These are phyloP conservation scores for Irpex sp. DNA, from an alignment of 1,284 basidiomycete genomes.

Conservation along the genomic window DNA sequence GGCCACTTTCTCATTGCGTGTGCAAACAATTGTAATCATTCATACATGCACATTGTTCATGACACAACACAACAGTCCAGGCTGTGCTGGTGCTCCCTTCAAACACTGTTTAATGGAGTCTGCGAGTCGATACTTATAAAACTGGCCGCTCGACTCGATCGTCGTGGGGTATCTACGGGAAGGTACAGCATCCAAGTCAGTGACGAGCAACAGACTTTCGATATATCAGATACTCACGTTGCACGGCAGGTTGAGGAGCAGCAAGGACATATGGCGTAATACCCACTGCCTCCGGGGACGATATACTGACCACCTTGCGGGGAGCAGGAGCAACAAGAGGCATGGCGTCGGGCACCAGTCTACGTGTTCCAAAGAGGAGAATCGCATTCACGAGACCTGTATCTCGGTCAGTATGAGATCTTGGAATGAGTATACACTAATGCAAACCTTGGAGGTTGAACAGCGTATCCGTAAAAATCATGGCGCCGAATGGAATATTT, in stretches of 20 bases:
- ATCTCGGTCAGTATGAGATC: background rate
- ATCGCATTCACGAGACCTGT: constrained; percentile 31
- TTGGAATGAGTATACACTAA: background rate
- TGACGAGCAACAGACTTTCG: background rate
- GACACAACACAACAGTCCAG: too few relatives aligned
- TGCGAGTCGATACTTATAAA: constrained; percentile 6
- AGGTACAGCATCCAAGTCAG: background rate
- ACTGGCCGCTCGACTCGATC: constrained; percentile 1
- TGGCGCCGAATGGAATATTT: constrained; percentile 27
- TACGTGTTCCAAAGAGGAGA: constrained; percentile 28
- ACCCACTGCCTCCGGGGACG: constrained; percentile 22
- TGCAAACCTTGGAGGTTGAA: constrained; percentile 34
- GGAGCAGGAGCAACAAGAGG: constrained; percentile 27
- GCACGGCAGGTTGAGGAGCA: background rate
- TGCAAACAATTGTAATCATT: too few relatives aligned
- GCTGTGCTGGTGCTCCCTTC: background rate
- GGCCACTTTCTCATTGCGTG: too few relatives aligned
- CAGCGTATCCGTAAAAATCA: constrained; percentile 31
- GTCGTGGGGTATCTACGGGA: background rate
- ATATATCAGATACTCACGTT: background rate
- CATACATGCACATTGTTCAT: too few relatives aligned
- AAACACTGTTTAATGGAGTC: constrained; percentile 5
- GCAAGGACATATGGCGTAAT: constrained; percentile 31
- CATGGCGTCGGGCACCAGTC: constrained; percentile 24
- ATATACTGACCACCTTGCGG: constrained; percentile 23